Percentiles rank a stretch among this genome's conserved stretches.
Conservation (phyloP, 768 basidiomycete species). For the Mycena venus region DNA sequence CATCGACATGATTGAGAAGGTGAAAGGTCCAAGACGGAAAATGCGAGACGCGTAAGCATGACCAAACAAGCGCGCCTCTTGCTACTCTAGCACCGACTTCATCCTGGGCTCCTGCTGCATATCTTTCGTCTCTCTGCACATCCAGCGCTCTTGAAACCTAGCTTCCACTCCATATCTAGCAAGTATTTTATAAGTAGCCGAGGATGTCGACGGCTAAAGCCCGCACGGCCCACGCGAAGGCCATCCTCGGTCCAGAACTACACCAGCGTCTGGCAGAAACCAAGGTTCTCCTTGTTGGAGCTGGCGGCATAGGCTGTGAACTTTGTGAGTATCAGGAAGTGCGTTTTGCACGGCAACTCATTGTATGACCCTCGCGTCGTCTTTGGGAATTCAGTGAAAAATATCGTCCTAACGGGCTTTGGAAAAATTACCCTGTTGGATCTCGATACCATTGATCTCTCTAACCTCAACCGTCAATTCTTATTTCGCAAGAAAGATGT, state of each 20-base stretch:
- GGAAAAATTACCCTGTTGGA: slow-evolving; percentile 94
- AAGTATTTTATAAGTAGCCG: neutral
- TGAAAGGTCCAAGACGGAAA: too few relatives aligned
- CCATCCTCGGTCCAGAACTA: slow-evolving; percentile 85
- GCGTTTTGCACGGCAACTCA: neutral
- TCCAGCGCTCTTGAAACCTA: too few relatives aligned
- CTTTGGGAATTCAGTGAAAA: slow-evolving; percentile 85
- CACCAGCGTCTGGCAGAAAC: slow-evolving; percentile 71
- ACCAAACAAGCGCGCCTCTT: too few relatives aligned
- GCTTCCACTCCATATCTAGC: too few relatives aligned
- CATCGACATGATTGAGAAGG: slow-evolving; percentile 64
- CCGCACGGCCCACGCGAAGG: slow-evolving; percentile 74
- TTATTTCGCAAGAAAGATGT: slow-evolving; percentile 97
- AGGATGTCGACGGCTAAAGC: slow-evolving; percentile 62
- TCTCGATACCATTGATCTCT: slow-evolving; percentile 98
- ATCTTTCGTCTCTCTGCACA: too few relatives aligned
- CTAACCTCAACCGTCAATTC: slow-evolving; percentile 97
- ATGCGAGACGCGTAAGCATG: slow-evolving; percentile 12
- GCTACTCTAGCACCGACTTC: too few relatives aligned
- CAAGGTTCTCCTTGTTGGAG: slow-evolving; percentile 85
- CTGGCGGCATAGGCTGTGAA: slow-evolving; percentile 98
- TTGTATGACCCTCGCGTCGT: neutral
- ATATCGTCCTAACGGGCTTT: slow-evolving; percentile 93
- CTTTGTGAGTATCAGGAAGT: slow-evolving; percentile 67
- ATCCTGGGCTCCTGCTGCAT: too few relatives aligned